These are phyloP conservation scores for Leccinum aurantiacum DNA, from an alignment of 768 basidiomycete species.

Conservation along the genomic window DNA sequence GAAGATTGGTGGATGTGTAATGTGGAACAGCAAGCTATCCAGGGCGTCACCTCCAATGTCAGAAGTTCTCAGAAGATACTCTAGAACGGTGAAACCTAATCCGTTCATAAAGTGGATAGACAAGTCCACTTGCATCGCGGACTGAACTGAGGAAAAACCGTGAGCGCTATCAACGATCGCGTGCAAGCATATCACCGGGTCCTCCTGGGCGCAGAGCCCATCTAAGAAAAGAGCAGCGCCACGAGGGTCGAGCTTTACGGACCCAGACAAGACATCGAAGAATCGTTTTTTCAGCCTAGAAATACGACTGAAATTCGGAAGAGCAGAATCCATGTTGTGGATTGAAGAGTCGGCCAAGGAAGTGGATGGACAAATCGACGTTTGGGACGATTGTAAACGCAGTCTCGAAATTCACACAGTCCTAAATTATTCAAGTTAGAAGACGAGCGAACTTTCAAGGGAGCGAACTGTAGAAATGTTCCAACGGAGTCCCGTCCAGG, in stretches of 20 bases:
- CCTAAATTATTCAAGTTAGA: too few relatives aligned
- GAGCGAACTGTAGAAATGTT: too few relatives aligned
- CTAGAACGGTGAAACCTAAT: conserved; percentile 35
- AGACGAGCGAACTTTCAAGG: too few relatives aligned
- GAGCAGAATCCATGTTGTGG: neutral
- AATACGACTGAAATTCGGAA: conserved; percentile 1
- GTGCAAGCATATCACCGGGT: conserved; percentile 38
- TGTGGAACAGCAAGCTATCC: conserved; percentile 37
- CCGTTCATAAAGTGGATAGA: conserved; percentile 44
- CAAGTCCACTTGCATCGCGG: conserved; percentile 40
- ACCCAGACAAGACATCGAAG: conserved; percentile 32
- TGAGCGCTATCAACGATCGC: conserved; percentile 36
- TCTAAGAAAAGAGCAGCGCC: conserved; percentile 42
- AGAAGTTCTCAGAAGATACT: conserved; percentile 39
- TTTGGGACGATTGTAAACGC: too few relatives aligned
- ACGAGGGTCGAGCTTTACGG: conserved; percentile 23
- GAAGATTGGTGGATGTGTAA: conserved; percentile 53
- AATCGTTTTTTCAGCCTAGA: conserved; percentile 36
- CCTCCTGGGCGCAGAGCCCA: conserved; percentile 42
- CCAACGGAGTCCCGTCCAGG: too few relatives aligned
- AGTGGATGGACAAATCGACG: too few relatives aligned
- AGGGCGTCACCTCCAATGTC: conserved; percentile 43
- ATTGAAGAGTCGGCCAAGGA: too few relatives aligned
- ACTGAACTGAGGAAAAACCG: conserved; percentile 41
- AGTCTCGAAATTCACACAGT: too few relatives aligned